Percentiles rank a stretch among this genome's conserved stretches.
phyloP scores from a whole-genome alignment of 2,329 filamentous ascomycete genomes.

The Aurifilum marmelostoma region DNA sequence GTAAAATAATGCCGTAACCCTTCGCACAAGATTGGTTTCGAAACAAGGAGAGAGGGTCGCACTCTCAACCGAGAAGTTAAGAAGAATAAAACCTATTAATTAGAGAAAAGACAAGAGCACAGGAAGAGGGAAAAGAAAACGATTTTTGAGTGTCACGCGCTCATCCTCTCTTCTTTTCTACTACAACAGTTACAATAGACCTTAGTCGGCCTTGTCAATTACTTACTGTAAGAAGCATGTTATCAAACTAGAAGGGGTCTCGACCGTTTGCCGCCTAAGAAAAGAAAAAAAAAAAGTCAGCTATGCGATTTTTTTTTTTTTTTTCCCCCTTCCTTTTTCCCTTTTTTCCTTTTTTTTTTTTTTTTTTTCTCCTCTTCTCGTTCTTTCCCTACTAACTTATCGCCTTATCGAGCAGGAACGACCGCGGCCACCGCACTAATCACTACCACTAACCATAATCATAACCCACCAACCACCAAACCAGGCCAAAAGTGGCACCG shows the following conservation, averaged over 20 bases:
- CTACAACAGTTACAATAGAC: background rate
- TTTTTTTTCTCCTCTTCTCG: background rate
- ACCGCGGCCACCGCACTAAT: background rate
- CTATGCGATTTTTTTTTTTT: no score
- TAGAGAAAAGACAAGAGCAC: background rate
- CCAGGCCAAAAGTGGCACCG: background rate
- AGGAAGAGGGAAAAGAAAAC: background rate
- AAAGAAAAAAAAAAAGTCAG: background rate
- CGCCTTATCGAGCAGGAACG: constrained; percentile 2
- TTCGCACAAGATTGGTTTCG: background rate
- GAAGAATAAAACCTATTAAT: no score
- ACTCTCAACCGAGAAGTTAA: background rate
- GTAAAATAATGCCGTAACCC: background rate
- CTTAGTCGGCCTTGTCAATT: background rate
- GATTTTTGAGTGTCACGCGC: background rate
- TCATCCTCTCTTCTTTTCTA: background rate
- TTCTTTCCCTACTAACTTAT: background rate
- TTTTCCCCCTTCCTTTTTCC: background rate
- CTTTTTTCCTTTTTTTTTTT: background rate
- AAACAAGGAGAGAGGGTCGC: background rate
- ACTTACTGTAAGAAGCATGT: background rate
- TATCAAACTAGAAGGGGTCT: background rate
- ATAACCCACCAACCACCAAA: background rate
- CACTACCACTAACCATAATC: no score
- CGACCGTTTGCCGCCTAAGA: background rate